Evolutionary conservation across 495 filamentous ascomycete species (phyloP), one percentile per base, ranked within the genome.

Genomic region (Peziza echinospora): DNA sequence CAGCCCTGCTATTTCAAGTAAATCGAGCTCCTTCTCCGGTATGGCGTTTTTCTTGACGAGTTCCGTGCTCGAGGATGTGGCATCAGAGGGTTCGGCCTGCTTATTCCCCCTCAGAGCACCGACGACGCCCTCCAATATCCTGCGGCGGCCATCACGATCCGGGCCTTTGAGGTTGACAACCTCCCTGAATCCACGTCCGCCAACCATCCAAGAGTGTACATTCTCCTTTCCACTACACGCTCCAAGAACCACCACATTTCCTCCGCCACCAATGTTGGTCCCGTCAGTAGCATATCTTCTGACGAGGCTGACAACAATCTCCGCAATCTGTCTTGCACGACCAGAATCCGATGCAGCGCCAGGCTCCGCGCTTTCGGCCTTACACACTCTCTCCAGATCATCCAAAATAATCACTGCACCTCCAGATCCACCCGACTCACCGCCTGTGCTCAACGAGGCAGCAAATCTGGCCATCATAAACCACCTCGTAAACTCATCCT

Each of bases 381-480:
- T 85, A 58, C 89, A 94, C 8, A 97, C 65, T 50, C 79, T 80
- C 59, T 97, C 91, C 8, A 97, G 67, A 51, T 97, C 89, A 56
- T 97, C 89, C 2, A 97, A 66, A 34, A 97, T 73, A 11, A 97
- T 76, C 4, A 94, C 53, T 0, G 86, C 70, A 48, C 73, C 76
- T 5, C 89, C 86, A 34, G 82, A 85, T 9, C 84, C 71, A 43
- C 84, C 71, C 6, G 30, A 13, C 19, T 37, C 30, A 11, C 30
- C 30, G 13, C 30, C 30, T 17, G 30, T 37, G 19, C 13, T 13
- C 30, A 37, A 37, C 13, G 13, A 13, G 24, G 85, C 79, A 47
- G 78, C 84, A 86, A 87, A 97, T 34, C 77, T 76, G 11, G 91
- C 89, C 26, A 73, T 69, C 67, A 85, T 84, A 55, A 97, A 94